Evolutionary conservation across 257 asterid species (phyloP).

Genomic region (Euphrasia confusa): DNA sequence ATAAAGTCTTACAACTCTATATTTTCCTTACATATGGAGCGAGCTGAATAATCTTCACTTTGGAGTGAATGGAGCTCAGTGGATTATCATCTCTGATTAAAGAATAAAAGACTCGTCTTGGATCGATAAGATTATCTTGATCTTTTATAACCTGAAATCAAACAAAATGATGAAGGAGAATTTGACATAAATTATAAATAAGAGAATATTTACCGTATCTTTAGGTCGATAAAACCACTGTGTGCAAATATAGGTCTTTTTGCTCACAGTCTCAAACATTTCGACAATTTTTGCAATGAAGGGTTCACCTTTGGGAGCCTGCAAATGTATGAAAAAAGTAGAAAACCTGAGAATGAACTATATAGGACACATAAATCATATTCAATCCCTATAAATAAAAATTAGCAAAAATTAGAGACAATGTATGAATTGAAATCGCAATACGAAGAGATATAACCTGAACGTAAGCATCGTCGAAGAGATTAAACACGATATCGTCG

Average conservation of each 20-base stretch:
- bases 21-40: background rate
- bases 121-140: background rate
- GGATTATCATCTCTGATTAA: slow-evolving; percentile 1
- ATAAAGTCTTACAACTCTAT: background rate
- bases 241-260: background rate
- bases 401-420: too few species aligned
- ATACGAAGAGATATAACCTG: slow-evolving; percentile 17
- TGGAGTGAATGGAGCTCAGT: background rate
- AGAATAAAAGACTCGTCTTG: background rate
- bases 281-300: slow-evolving; percentile 5
- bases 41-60: background rate
- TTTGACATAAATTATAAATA: background rate
- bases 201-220: background rate
- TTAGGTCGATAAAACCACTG: slow-evolving; percentile 8
- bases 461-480: slow-evolving; percentile 28
- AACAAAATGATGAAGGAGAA: background rate
- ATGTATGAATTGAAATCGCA: too few species aligned
- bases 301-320: background rate
- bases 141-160: slow-evolving; percentile 6
- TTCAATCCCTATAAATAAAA: background rate
- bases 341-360: background rate
- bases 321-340: background rate
- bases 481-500: slow-evolving; percentile 20
- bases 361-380: too few species aligned
- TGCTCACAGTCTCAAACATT: background rate